Evolutionary conservation across 305 asterid genomes (phyloP).

Genomic region (Lippia alba): DNA sequence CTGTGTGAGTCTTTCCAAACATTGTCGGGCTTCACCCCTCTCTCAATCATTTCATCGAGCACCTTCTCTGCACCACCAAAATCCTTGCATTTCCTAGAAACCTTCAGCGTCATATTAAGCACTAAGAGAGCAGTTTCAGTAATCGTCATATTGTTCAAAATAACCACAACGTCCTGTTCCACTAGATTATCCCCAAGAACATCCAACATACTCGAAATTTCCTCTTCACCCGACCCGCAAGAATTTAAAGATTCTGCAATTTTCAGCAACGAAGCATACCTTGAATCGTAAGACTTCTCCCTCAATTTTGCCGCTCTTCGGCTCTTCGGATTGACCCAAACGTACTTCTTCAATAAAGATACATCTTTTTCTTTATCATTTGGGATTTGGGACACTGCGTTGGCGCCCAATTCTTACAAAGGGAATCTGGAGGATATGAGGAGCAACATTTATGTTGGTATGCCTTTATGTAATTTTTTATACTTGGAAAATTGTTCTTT

Average conservation of each 20-base stretch:
- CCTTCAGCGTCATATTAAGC: slow-evolving; percentile 83
- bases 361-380: slow-evolving; percentile 35
- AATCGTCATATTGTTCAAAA: slow-evolving; percentile 80
- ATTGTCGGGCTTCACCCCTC: slow-evolving; percentile 82
- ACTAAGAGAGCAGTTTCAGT: slow-evolving; percentile 54
- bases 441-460: too few species aligned
- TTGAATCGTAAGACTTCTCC: slow-evolving; percentile 55
- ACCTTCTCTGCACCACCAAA: slow-evolving; percentile 59
- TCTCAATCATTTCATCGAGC: slow-evolving; percentile 71
- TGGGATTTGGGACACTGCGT: slow-evolving; percentile 38
- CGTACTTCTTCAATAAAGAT: slow-evolving; percentile 49
- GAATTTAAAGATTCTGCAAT: slow-evolving; percentile 64
- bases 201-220: slow-evolving; percentile 43
- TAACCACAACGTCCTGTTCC: slow-evolving; percentile 73
- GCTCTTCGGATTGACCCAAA: slow-evolving; percentile 91
- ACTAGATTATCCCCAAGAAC: slow-evolving; percentile 47
- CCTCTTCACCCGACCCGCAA: slow-evolving; percentile 52
- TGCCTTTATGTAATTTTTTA: too few species aligned
- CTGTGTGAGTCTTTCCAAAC: too few species aligned
- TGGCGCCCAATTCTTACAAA: slow-evolving; percentile 46
- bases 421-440: slow-evolving; percentile 54
- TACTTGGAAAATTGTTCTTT: too few species aligned
- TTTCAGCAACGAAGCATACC: slow-evolving; percentile 65
- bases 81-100: slow-evolving; percentile 66
- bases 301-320: slow-evolving; percentile 62